These are phyloP conservation scores for Aspergillus aculeatinus DNA, from an alignment of 2,329 filamentous ascomycete species.

Conservation along the genomic window DNA sequence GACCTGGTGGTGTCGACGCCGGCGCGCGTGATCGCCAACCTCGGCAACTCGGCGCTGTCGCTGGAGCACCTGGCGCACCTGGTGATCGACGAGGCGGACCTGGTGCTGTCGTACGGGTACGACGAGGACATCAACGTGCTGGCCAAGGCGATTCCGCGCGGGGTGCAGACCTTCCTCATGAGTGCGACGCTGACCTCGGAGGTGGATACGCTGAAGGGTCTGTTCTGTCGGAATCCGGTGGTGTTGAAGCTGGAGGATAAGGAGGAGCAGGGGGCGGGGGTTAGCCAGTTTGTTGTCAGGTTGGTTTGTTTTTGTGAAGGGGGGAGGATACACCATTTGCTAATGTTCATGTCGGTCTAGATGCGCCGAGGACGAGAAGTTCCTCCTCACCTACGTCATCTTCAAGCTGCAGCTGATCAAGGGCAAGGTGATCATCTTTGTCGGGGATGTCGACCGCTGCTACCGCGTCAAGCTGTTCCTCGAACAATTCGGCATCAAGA, in stretches of 20 bases:
- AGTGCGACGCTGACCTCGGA: conserved; percentile 89
- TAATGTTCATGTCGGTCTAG: conserved; percentile 37
- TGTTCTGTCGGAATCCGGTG: conserved; percentile 80
- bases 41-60: conserved; percentile 69
- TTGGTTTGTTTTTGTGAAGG: background rate
- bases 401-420: conserved; percentile 93
- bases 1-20: conserved; percentile 92
- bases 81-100: conserved; percentile 90
- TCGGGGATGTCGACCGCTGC: conserved; percentile 81
- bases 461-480: conserved; percentile 93
- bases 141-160: conserved; percentile 73
- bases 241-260: conserved; percentile 80
- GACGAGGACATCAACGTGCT: conserved; percentile 84
- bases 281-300: conserved; percentile 86
- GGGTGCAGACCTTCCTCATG: conserved; percentile 88
- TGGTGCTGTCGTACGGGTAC: conserved; percentile 92
- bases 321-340: conserved; percentile 11
- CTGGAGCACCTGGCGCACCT: conserved; percentile 71
- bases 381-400: conserved; percentile 86
- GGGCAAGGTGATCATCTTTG: conserved; percentile 84
- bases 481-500: conserved; percentile 94
- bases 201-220: conserved; percentile 76
- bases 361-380: conserved; percentile 97
- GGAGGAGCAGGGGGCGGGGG: conserved; percentile 70
- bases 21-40: conserved; percentile 74